Evolutionary conservation across 2,329 filamentous ascomycete species (phyloP).

Genomic region (Albophoma yamanashiensis): DNA sequence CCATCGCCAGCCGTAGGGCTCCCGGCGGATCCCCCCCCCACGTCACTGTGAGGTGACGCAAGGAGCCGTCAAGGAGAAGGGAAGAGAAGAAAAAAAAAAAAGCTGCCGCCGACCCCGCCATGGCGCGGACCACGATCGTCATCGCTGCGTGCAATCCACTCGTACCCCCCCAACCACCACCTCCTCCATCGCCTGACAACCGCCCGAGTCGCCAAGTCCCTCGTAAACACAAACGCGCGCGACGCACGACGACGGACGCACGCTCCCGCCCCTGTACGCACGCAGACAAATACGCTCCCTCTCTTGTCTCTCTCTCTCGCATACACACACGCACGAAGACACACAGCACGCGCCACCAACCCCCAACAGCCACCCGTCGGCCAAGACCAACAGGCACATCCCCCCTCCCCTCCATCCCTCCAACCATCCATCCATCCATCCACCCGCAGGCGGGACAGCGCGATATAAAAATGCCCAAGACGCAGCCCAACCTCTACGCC

Average conservation of each 20-base stretch:
- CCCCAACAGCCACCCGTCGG: neutral
- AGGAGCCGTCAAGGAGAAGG: neutral
- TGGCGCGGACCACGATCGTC: neutral
- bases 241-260: neutral
- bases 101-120: neutral
- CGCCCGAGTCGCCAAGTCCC: neutral
- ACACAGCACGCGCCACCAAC: neutral
- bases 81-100: neutral
- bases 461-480: slow-evolving; percentile 34
- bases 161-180: neutral
- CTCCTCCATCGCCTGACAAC: neutral
- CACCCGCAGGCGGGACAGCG: neutral
- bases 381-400: no score
- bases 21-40: neutral
- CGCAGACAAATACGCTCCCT: neutral
- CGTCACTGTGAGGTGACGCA: neutral
- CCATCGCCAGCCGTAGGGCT: neutral
- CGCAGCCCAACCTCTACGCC: slow-evolving; percentile 64
- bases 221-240: neutral
- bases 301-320: neutral
- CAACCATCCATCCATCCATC: no score
- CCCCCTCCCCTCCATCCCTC: no score
- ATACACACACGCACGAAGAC: neutral
- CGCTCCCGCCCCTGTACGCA: neutral
- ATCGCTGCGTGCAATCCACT: neutral